Base-by-base conservation (phyloP, 1,284 basidiomycete genomes). In the Ceratobasidium sp. region DNA sequence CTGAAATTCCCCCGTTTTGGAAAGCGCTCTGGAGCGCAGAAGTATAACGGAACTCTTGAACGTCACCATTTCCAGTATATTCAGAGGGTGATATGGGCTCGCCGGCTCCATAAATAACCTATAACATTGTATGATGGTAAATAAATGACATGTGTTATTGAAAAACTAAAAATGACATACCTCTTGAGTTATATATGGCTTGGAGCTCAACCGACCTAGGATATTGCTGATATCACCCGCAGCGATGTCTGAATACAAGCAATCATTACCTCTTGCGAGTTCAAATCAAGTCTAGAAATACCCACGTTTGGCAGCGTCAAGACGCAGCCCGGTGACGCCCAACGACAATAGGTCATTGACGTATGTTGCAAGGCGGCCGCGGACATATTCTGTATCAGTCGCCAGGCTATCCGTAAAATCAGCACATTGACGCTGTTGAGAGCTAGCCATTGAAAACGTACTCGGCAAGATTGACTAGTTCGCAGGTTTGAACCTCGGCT, bases 251-350 rank as follows among this genome's bases (percentile, higher is more conserved):
- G 70, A 6, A 73, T 23, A 26, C 10, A n/a, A 23, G 12, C 23
- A 2, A 6, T 62, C 50, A 38, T 28, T 26, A 64, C 23, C 13
- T 5, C 44, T 20, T 5, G 20, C 15, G 59, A 42, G 3, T 20
- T 20, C 15, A 15, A 20, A 9, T 10, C 61, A 15, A 52, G 48
- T n/a, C 20, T 10, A 17, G 46, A 57, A 17, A 1, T 57, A 44
- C 81, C 70, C 81, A 92, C 91, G 88, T 84, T 92, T 93, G 0
- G 91, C 87, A 9, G 92, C 91, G 82, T 93, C 92, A 50, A 93
- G 83, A 0, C 91, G 87, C 54, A 93, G 84, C 0, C 92, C 92
- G 81, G 91, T 90, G 1, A 90, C 87, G 1, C 91, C 91, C 13
- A 93, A 84, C 0, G 89, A 89, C 38, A 92, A 78, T 2, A 92